A percentile compares a stretch with the other conserved stretches of the same genome.
phyloP scores from a whole-genome alignment of 768 basidiomycete species.

The Dentipellis fragilis region DNA sequence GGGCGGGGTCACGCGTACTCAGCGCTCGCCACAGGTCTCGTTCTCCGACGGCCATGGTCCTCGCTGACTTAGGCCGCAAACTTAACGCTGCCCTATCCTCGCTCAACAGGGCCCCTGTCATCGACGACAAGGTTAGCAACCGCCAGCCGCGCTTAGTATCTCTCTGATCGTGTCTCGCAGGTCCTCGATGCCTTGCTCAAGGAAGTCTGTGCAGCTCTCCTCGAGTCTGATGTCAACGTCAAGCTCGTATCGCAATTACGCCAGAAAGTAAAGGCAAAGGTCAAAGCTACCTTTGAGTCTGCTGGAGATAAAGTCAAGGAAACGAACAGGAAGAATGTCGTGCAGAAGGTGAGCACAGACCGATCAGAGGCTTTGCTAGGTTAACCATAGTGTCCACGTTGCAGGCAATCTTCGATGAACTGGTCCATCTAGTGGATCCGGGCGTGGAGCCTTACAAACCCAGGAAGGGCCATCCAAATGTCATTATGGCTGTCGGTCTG shows the following conservation, averaged over 20 bases:
- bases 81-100: slow-evolving; percentile 91
- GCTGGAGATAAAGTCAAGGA: slow-evolving; percentile 69
- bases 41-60: slow-evolving; percentile 55
- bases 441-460: slow-evolving; percentile 95
- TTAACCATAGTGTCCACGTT: neutral
- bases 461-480: slow-evolving; percentile 86
- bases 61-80: slow-evolving; percentile 88
- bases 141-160: neutral
- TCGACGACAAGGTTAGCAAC: slow-evolving; percentile 78
- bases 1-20: too few species aligned
- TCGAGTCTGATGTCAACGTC: slow-evolving; percentile 98
- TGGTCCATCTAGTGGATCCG: slow-evolving; percentile 91
- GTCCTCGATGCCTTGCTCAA: slow-evolving; percentile 91
- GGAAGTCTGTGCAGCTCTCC: slow-evolving; percentile 86
- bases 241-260: slow-evolving; percentile 84
- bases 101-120: slow-evolving; percentile 72
- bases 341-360: slow-evolving; percentile 69
- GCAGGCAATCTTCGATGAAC: slow-evolving; percentile 93
- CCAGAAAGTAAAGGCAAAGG: slow-evolving; percentile 84
- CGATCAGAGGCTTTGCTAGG: neutral
- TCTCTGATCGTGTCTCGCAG: slow-evolving; percentile 30
- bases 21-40: slow-evolving; percentile 5
- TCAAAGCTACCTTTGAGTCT: slow-evolving; percentile 69
- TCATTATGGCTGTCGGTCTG: slow-evolving; percentile 96
- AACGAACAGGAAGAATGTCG: slow-evolving; percentile 70